Evolutionary conservation across 2,329 filamentous ascomycete genomes (phyloP).

Genomic region (Aspergillus fructus): DNA sequence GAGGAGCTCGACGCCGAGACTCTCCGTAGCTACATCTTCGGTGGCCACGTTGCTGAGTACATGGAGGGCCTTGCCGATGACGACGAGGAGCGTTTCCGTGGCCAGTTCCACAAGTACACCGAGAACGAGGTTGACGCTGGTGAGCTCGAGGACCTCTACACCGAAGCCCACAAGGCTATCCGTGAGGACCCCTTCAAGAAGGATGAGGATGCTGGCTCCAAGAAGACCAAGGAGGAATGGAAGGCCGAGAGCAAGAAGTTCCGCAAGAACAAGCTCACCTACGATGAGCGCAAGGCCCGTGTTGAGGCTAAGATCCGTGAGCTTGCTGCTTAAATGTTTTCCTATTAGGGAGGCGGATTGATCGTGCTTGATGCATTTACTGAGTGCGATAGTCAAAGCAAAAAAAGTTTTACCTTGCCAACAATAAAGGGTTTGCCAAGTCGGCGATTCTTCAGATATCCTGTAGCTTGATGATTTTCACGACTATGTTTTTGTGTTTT

Average conservation of each 20-base stretch:
- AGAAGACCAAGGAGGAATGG: slow-evolving; percentile 98
- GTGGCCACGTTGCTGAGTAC: slow-evolving; percentile 98
- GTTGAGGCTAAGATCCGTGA: slow-evolving; percentile 90
- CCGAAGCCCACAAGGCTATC: slow-evolving; percentile 92
- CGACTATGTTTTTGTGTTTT: slow-evolving; percentile 13
- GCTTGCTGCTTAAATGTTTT: slow-evolving; percentile 52
- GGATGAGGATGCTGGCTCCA: slow-evolving; percentile 67
- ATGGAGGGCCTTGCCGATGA: slow-evolving; percentile 99
- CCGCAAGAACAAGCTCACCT: slow-evolving; percentile 72
- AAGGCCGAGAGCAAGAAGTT: slow-evolving; percentile 94
- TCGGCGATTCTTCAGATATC: slow-evolving; percentile 29
- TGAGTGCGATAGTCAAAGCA: slow-evolving; percentile 25
- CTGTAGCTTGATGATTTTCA: slow-evolving; percentile 21
- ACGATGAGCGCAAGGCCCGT: slow-evolving; percentile 77
- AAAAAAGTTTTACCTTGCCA: slow-evolving; percentile 25
- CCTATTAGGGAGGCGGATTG: slow-evolving; percentile 10
- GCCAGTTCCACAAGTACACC: slow-evolving; percentile 96
- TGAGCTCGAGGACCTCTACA: slow-evolving; percentile 93
- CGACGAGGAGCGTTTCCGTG: slow-evolving; percentile 99
- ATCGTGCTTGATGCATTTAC: slow-evolving; percentile 22
- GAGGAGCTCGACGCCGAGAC: slow-evolving; percentile 98
- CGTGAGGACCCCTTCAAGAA: slow-evolving; percentile 98
- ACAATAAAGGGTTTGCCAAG: slow-evolving; percentile 24
- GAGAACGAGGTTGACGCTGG: slow-evolving; percentile 96
- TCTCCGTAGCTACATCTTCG: slow-evolving; percentile 99